A percentile compares a stretch with the other conserved stretches of the same genome.
These are phyloP conservation scores for Phytomonas sp. DNA, from an alignment of 208 protist genomes.

Conservation along the genomic window DNA sequence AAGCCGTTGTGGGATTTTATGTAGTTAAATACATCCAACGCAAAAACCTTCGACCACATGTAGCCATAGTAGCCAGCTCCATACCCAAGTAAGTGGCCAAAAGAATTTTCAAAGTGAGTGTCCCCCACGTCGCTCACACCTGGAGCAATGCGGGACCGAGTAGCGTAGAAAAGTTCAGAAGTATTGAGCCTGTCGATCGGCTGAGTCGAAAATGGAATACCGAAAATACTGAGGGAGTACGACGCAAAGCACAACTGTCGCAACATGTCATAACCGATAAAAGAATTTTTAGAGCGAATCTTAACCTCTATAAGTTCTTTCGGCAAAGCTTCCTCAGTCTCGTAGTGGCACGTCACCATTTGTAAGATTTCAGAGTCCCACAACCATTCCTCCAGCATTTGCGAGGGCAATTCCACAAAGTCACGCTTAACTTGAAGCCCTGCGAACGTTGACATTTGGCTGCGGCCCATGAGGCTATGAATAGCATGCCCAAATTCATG, in stretches of 20 bases:
- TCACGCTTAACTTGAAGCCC: constrained; percentile 73
- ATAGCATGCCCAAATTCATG: constrained; percentile 89
- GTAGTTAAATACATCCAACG: constrained; percentile 75
- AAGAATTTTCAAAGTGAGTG: constrained; percentile 74
- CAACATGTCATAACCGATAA: constrained; percentile 55
- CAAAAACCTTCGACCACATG: constrained; percentile 85
- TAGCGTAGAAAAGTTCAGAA: constrained; percentile 40
- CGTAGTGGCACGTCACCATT: constrained; percentile 74
- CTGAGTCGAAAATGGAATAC: constrained; percentile 50
- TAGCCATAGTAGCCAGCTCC: constrained; percentile 79
- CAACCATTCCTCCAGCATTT: constrained; percentile 88
- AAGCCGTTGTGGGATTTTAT: constrained; percentile 59
- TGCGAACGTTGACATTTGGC: constrained; percentile 68
- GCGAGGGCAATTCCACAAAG: constrained; percentile 87
- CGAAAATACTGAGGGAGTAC: constrained; percentile 71
- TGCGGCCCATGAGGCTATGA: constrained; percentile 70
- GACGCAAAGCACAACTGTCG: constrained; percentile 74
- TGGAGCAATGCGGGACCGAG: constrained; percentile 46
- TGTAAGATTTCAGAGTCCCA: constrained; percentile 80
- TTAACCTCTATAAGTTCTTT: constrained; percentile 62
- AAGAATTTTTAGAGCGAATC: constrained; percentile 68
- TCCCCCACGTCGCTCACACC: constrained; percentile 45
- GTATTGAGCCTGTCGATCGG: constrained; percentile 39
- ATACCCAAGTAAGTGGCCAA: constrained; percentile 77
- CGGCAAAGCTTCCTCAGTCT: constrained; percentile 65